Conservation (phyloP, 495 filamentous ascomycete species). For the Staphylotrichum longicolle region DNA sequence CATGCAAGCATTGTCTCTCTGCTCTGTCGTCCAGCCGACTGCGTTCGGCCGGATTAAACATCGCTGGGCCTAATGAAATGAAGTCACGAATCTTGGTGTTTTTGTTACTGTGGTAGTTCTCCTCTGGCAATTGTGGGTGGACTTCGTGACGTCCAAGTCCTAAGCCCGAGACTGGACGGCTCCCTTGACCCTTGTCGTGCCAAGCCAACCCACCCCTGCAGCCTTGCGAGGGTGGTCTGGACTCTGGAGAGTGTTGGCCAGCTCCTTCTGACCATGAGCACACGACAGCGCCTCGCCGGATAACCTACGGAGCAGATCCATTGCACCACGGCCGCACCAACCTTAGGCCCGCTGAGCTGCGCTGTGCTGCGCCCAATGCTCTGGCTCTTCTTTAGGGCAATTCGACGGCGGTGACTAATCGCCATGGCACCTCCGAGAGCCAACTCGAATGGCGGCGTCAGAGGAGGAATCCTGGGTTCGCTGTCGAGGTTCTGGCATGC, state of each 20-base stretch:
- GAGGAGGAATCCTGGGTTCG: slow-evolving; percentile 36
- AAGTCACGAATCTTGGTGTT: slow-evolving; percentile 6
- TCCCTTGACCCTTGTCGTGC: no score
- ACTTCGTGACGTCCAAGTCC: no score
- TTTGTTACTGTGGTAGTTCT: not conserved
- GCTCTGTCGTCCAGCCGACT: not conserved
- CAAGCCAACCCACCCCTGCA: not conserved
- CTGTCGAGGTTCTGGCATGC: slow-evolving; percentile 53
- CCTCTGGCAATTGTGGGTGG: no score
- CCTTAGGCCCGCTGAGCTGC: not conserved
- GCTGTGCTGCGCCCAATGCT: slow-evolving; percentile 22
- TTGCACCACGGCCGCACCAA: no score
- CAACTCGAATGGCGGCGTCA: slow-evolving; percentile 2
- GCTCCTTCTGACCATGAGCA: not conserved
- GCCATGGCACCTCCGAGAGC: slow-evolving; percentile 39
- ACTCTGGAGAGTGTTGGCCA: no score
- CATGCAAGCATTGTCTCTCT: not conserved
- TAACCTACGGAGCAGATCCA: no score
- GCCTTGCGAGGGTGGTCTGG: not conserved
- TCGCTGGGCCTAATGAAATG: slow-evolving; percentile 7
- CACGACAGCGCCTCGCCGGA: not conserved
- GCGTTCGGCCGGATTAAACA: no score
- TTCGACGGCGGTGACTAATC: slow-evolving; percentile 46
- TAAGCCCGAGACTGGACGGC: no score
- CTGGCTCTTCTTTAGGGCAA: slow-evolving; percentile 34